These are phyloP conservation scores for Penicillium sp. DNA, from an alignment of 2,329 filamentous ascomycete species.

Conservation along the genomic window DNA sequence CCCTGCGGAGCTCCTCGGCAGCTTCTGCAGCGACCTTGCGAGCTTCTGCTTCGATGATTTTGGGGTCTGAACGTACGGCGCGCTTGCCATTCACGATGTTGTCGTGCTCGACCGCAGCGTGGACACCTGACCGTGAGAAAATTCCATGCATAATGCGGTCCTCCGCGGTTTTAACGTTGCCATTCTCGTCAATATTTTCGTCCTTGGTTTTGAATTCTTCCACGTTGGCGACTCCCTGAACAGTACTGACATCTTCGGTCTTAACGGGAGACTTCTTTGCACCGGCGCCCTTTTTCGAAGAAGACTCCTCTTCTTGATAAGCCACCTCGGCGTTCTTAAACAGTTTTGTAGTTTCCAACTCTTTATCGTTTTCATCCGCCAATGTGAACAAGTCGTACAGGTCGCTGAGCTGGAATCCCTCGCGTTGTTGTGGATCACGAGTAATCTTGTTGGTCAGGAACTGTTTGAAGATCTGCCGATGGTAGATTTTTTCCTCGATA, in stretches of 20 bases:
- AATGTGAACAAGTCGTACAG: constrained; percentile 90
- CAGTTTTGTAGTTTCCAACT: constrained; percentile 81
- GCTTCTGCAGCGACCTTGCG: constrained; percentile 77
- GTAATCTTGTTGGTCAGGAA: constrained; percentile 96
- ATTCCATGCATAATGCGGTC: constrained; percentile 85
- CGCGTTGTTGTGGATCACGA: constrained; percentile 89
- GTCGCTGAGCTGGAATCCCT: constrained; percentile 87
- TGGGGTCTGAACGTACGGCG: constrained; percentile 72
- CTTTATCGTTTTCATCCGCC: constrained; percentile 67
- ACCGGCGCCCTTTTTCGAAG: background rate
- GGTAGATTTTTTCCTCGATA: constrained; percentile 99
- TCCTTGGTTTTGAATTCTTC: constrained; percentile 65
- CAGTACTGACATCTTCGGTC: constrained; percentile 55
- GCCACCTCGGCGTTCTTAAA: constrained; percentile 87
- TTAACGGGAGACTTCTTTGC: background rate
- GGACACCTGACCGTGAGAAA: constrained; percentile 82
- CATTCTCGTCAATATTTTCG: constrained; percentile 27
- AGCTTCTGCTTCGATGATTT: constrained; percentile 80
- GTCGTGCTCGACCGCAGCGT: constrained; percentile 92
- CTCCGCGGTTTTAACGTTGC: constrained; percentile 53
- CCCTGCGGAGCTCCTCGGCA: constrained; percentile 73
- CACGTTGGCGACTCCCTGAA: constrained; percentile 65
- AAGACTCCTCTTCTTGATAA: constrained; percentile 50
- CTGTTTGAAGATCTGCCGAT: constrained; percentile 98
- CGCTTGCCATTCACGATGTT: constrained; percentile 80